Evolutionary conservation across 139 green algal genomes (phyloP), one percentile per base, ranked within the genome.

Genomic region (Chlorella sp.): DNA sequence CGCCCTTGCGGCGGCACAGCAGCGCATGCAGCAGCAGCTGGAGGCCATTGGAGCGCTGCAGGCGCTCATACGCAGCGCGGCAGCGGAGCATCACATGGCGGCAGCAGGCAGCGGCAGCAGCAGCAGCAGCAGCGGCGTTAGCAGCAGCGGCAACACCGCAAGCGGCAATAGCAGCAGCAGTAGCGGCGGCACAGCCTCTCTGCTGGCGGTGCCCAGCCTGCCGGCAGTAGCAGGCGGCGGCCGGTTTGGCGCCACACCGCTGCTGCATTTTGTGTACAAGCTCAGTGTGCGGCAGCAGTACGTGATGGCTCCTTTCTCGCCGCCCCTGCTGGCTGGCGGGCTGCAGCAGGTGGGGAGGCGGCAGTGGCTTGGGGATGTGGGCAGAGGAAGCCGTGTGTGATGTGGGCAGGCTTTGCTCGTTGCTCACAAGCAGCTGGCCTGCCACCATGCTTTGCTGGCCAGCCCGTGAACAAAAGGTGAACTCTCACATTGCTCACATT

Each of bases 191-290:
- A 73, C 65, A 34, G 30, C 65, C 65, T 28, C 77, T 1, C 40
- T 83, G 28, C 60, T 83, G 30, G 77, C 77, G 0, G 60, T 92
- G 86, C 67, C 36, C 54, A 48, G 28, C 87, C n/a, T 94, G 91
- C 78, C 80, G 86, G n/a, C 73, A 76, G 73, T 80, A 90, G 46
- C 74, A 74, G n/a, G 85, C 82, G 30, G 86, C 83, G 83, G 79
- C 38, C 19, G 64, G 28, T 40, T 73, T 34, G 86, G 44, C 19
- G 28, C 74, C 24, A 87, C 84, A 7, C 79, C 85, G 7, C 78
- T 92, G 51, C 76, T 62, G 36, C 85, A 87, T 28, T 84, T 90
- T 56, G 73, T 51, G 1, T 85, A 84, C 76, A 84, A 73, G 64
- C 70, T 75, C 19, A 73, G 34, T 46, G 41, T 26, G 40, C 34